Evolutionary conservation across 371 early-diverging fungal species (phyloP), one percentile per base, ranked within the genome.

Genomic region (Chytridiales sp.): DNA sequence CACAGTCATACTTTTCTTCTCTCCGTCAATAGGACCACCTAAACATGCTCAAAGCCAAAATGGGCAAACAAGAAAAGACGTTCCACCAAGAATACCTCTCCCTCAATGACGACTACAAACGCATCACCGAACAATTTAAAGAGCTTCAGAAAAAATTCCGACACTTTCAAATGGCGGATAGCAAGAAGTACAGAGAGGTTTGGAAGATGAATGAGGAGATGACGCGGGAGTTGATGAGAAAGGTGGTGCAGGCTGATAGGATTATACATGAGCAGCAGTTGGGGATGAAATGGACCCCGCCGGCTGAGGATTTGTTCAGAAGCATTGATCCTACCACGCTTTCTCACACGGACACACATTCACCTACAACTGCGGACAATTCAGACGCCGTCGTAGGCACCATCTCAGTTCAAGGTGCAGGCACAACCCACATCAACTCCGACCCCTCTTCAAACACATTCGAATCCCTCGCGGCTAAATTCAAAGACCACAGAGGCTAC

Each of bases 111-210:
- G 80, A 81, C 58, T 73, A 76, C 56, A 73, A 72, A 36, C 76
- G 77, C 29, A 69, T 81, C 24, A 69, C 79, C 0, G 76, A 76
- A 55, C 82, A 81, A 59, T 77, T 67, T 64, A 70, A 76, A 62
- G 80, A 79, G 54, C 67, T 82, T 31, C 77, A 77, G 63, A 77
- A 78, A 38, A 82, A 82, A 60, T 79, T 77, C 47, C 53, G 72
- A 21, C 79, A 77, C 54, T 80, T 82, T 44, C 78, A 76, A 35
- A 31, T 72, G n/a, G 49, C 73, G 11, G 78, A 82, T 55, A 47
- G 60, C 35, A 63, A 66, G 42, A 73, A 70, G 43, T 80, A 64
- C 67, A 44, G 66, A 8, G 75, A 82, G 32, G 60, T 82, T 8
- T 80, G 80, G 79, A 42, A 55, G 3, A 78, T 82, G 79, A 80